Conservation (phyloP, 2,329 filamentous ascomycete genomes). For the Nigrospora oryzae region DNA sequence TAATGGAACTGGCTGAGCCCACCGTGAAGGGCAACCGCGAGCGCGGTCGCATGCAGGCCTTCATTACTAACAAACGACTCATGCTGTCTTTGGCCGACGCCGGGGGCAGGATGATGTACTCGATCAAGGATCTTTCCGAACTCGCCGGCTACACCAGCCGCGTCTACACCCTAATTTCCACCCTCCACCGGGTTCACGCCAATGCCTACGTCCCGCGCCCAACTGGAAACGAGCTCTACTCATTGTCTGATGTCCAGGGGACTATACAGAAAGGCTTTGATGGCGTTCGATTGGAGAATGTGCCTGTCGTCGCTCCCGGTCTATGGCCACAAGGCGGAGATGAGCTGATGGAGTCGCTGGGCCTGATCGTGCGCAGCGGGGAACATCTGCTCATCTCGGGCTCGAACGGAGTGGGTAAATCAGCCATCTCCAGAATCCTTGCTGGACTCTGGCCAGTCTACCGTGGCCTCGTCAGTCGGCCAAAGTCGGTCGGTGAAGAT, state of each 20-base stretch:
- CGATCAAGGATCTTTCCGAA: constrained; percentile 95
- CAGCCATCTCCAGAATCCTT: constrained; percentile 75
- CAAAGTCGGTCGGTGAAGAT: constrained; percentile 70
- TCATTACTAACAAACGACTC: constrained; percentile 97
- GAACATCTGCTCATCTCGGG: constrained; percentile 94
- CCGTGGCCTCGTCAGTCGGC: constrained; percentile 81
- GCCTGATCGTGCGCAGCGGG: constrained; percentile 80
- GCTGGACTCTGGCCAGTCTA: constrained; percentile 94
- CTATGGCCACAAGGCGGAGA: constrained; percentile 88
- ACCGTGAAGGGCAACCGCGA: constrained; percentile 53
- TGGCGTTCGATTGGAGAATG: constrained; percentile 84
- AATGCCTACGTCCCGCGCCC: constrained; percentile 71
- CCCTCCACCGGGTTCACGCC: constrained; percentile 86
- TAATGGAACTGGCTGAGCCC: constrained; percentile 52
- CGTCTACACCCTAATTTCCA: constrained; percentile 92
- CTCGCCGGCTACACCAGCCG: constrained; percentile 92
- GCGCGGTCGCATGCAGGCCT: constrained; percentile 89
- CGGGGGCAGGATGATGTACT: constrained; percentile 98
- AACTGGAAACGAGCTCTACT: constrained; percentile 70
- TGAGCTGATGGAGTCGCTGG: constrained; percentile 80
- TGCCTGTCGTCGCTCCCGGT: constrained; percentile 82
- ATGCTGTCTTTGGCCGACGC: constrained; percentile 97
- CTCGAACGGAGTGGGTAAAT: constrained; percentile 91
- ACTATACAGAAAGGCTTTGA: constrained; percentile 94
- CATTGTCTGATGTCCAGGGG: constrained; percentile 83